Evolutionary conservation across 208 protist species (phyloP).

Genomic region (Wallacemonas sp.): DNA sequence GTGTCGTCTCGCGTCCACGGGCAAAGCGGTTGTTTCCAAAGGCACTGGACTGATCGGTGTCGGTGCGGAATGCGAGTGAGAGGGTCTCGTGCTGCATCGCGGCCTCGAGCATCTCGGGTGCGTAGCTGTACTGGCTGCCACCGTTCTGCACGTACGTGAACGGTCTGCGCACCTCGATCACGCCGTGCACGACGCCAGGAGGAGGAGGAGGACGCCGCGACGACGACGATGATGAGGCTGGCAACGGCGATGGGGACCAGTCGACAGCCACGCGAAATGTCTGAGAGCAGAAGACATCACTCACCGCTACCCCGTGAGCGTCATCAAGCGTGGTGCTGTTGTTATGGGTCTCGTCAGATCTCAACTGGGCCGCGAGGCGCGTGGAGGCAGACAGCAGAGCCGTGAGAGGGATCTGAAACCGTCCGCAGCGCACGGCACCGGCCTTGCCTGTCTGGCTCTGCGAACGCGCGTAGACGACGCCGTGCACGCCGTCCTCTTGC

Average conservation of each 20-base stretch:
- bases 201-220: neutral
- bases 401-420: neutral
- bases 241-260: neutral
- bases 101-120: neutral
- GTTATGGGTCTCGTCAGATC: neutral
- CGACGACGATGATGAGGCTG: neutral
- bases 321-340: no score
- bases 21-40: no score
- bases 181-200: neutral
- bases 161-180: neutral
- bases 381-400: neutral
- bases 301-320: no score
- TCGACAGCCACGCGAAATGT: neutral
- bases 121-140: neutral
- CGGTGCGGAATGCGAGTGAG: neutral
- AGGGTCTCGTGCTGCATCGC: neutral
- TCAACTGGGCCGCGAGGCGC: neutral
- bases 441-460: neutral
- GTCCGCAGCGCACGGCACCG: neutral
- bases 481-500: neutral
- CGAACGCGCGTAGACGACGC: neutral
- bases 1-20: no score
- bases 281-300: neutral
- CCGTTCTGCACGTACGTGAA: constrained; percentile 9
- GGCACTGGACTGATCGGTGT: no score